phyloP scores from a whole-genome alignment of 129 eudicot species.

The Ambrosia artemisiifolia region DNA sequence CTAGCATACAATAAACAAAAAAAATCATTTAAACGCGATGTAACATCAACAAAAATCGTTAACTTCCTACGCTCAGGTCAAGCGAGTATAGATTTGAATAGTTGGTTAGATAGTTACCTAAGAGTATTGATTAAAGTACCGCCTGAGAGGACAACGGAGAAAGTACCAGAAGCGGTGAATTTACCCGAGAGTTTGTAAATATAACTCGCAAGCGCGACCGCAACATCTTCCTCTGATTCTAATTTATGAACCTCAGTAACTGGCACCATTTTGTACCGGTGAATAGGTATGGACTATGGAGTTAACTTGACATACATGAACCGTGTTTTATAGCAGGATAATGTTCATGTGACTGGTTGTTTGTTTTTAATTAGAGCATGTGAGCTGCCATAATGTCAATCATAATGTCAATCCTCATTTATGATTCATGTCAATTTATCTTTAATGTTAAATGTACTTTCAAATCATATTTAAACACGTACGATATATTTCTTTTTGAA shows the following conservation, averaged over 20 bases:
- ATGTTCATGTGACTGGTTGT: too few species aligned
- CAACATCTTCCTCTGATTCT: constrained; percentile 56
- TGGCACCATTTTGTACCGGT: neutral
- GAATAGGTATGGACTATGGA: neutral
- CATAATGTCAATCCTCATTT: too few species aligned
- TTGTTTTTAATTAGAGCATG: too few species aligned
- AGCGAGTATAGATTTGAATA: neutral
- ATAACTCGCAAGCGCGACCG: constrained; percentile 57
- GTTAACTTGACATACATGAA: neutral
- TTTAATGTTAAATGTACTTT: too few species aligned
- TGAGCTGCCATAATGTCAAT: too few species aligned
- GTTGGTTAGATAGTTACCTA: constrained; percentile 34
- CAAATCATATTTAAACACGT: too few species aligned
- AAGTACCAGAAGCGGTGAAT: constrained; percentile 47
- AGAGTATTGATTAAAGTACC: constrained; percentile 70
- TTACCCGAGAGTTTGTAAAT: constrained; percentile 48
- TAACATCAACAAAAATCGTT: neutral
- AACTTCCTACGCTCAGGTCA: too few species aligned
- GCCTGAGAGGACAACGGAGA: constrained; percentile 77
- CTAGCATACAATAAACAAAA: constrained; percentile 18
- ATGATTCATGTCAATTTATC: too few species aligned
- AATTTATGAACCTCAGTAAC: constrained; percentile 15
- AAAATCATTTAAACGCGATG: neutral
- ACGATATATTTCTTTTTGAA: too few species aligned
- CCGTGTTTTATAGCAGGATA: neutral